A percentile compares a stretch with the other conserved stretches of the same genome.
Evolutionary conservation across 768 basidiomycete genomes (phyloP).

Genomic region (Cystofilobasidium capitatum): DNA sequence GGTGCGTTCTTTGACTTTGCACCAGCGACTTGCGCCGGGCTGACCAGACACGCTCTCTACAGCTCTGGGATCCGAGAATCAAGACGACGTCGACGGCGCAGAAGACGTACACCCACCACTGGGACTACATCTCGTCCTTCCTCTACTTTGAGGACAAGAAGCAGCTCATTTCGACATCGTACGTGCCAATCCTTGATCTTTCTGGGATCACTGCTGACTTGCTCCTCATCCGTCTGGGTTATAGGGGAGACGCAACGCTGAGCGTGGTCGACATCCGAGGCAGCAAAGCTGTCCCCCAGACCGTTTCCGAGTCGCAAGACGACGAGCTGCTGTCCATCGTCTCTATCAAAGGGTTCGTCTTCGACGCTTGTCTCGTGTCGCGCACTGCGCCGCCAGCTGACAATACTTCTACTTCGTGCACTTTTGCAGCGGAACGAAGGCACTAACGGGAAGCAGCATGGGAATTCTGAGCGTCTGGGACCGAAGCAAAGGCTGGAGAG

Average conservation of each 20-base stretch:
- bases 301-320: constrained; percentile 90
- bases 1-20: constrained; percentile 42
- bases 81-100: constrained; percentile 47
- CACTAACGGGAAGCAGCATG: constrained; percentile 77
- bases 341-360: constrained; percentile 64
- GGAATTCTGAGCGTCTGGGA: constrained; percentile 88
- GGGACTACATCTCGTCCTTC: constrained; percentile 90
- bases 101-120: constrained; percentile 71
- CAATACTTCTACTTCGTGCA: not conserved
- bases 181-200: constrained; percentile 32
- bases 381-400: not conserved
- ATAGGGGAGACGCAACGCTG: constrained; percentile 81
- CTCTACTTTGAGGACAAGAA: constrained; percentile 73
- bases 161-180: constrained; percentile 83
- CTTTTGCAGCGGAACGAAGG: constrained; percentile 52
- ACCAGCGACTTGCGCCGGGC: not conserved
- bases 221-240: not conserved
- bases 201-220: not conserved
- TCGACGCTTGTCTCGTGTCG: not conserved
- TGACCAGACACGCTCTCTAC: not conserved
- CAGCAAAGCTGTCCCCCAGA: constrained; percentile 63
- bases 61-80: constrained; percentile 81
- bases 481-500: constrained; percentile 73
- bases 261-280: constrained; percentile 86
- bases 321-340: constrained; percentile 83